Percentiles rank a stretch among this genome's conserved stretches.
Evolutionary conservation across 2,329 filamentous ascomycete genomes (phyloP).

Genomic region (Clarireedia paspali): DNA sequence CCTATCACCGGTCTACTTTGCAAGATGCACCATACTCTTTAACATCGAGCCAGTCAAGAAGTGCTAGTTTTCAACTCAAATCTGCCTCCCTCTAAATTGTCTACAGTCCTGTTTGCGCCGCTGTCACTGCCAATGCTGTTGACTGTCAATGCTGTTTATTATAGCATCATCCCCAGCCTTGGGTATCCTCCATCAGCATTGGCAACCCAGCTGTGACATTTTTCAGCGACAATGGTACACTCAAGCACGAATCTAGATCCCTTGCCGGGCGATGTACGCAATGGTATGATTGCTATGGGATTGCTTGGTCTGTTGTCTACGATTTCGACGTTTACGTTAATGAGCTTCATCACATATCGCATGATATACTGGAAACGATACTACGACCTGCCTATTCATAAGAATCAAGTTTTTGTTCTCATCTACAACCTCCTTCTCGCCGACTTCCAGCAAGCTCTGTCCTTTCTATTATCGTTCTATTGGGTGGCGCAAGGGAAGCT

Average conservation of each 20-base stretch:
- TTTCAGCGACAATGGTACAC: too few relatives aligned
- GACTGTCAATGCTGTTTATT: too few relatives aligned
- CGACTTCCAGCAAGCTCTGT: slow-evolving; percentile 10
- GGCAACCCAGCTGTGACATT: too few relatives aligned
- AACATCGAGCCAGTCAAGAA: too few relatives aligned
- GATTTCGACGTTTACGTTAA: background rate
- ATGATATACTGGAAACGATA: background rate
- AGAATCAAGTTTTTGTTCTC: slow-evolving; percentile 9
- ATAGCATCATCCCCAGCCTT: too few relatives aligned
- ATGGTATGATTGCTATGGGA: background rate
- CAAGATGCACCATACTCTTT: too few relatives aligned
- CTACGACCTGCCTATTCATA: background rate
- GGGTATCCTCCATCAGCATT: too few relatives aligned
- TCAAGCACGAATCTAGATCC: background rate
- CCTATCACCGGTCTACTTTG: too few relatives aligned
- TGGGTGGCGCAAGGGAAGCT: slow-evolving; percentile 8
- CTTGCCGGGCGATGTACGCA: background rate
- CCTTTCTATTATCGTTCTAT: slow-evolving; percentile 10
- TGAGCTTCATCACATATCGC: background rate
- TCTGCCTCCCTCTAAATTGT: too few relatives aligned
- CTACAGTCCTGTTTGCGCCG: too few relatives aligned
- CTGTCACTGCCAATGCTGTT: too few relatives aligned
- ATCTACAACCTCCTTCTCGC: slow-evolving; percentile 14
- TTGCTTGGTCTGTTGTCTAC: background rate
- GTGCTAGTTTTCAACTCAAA: too few relatives aligned